Conservation (phyloP, 352 stramenopile genomes). For the Thalassiosira exigua region DNA sequence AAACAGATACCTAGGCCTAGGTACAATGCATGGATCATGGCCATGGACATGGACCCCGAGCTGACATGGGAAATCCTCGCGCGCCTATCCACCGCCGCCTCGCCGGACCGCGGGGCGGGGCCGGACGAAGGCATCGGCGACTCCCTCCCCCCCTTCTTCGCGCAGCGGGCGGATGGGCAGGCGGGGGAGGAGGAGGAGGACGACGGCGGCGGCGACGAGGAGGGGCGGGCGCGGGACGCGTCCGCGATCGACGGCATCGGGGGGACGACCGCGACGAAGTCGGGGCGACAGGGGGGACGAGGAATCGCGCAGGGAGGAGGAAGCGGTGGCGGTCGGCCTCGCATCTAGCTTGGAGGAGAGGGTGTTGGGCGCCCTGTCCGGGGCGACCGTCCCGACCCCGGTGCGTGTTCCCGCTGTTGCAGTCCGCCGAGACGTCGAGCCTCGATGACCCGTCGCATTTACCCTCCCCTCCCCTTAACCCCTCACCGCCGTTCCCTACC, state of each 20-base stretch:
- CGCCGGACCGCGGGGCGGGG: neutral
- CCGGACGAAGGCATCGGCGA: too few species aligned
- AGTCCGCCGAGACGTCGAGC: neutral
- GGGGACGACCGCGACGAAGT: neutral
- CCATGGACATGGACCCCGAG: neutral
- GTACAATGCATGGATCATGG: too few species aligned
- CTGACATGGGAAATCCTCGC: neutral
- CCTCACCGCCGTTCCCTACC: neutral
- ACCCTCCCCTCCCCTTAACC: neutral
- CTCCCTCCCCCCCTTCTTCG: neutral
- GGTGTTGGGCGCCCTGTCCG: constrained; percentile 19
- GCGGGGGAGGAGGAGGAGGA: neutral
- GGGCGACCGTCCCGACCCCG: constrained; percentile 25
- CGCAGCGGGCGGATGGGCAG: neutral
- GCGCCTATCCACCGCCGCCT: neutral
- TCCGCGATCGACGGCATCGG: neutral
- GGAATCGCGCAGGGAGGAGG: neutral
- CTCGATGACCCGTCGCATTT: neutral
- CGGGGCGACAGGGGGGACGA: neutral
- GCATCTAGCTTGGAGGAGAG: constrained; percentile 13
- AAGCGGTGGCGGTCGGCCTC: neutral
- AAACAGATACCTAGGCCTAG: too few species aligned
- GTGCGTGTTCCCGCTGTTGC: constrained; percentile 5
- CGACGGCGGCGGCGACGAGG: neutral
- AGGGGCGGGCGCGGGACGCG: neutral